Evolutionary conservation across 768 basidiomycete genomes (phyloP), one percentile per base, ranked within the genome.

Genomic region (Tricholoma flavovirens): DNA sequence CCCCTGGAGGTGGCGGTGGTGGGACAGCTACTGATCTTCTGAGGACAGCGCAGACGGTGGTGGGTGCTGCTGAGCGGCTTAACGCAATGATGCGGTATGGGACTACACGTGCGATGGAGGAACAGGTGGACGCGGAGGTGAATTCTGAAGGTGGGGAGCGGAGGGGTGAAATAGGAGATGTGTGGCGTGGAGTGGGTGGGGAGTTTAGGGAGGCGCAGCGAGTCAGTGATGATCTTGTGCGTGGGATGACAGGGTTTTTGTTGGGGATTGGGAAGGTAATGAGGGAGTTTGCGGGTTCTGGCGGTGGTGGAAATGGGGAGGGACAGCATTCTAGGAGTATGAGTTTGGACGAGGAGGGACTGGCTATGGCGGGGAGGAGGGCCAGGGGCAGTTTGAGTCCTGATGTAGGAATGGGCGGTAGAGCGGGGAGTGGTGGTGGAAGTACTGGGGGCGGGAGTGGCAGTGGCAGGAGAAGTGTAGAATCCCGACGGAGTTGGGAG

Each of bases 81-180:
- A 88, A 89, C 61, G 77, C 63, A 51, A 72, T 87, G 60, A 67
- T 92, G 61, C 75, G 83, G 46, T 64, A 69, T 1, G 82, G 79
- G 2, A 84, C 82, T 12, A 71, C 76, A 54, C 70, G 75, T 40
- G 85, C 90, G 1, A 67, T 91, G 51, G 87, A 90, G 59, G 77
- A 81, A 53, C 87, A 90, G 69, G 86, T 93, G 49, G 81, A 87
- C 36, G 81, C 85, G 0, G 90, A 93, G 66, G 83, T 92, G 1
- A 15, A 36, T 32, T 32, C 30, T 5, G 80, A 80, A 9, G 81
- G 77, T 32, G 77, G 46, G 36, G 61, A 59, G 11, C 15, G 57
- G 56, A 64, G 64, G 43, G 66, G 71, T 61, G 71, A 79, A 45
- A 60, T 81, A 22, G 77, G 73, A 10, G 82, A 84, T 53, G 70